Evolutionary conservation across 371 early-diverging fungal genomes (phyloP), one percentile per base, ranked within the genome.

Genomic region (Parasitella parasitica): DNA sequence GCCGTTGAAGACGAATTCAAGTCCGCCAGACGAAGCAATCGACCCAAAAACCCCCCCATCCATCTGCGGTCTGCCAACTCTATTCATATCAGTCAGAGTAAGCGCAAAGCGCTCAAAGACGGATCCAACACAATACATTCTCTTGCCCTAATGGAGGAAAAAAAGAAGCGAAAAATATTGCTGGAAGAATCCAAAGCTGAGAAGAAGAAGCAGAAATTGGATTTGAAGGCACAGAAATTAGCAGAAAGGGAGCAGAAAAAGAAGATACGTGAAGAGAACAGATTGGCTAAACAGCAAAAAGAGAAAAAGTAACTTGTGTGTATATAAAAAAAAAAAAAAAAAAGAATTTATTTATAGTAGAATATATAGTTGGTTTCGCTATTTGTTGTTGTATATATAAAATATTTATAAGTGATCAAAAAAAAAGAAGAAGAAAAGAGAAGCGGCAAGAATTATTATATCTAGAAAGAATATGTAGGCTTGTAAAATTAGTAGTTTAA

Each of bases 181-280:
- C 68, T 76, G 46, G 83, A 83, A 57, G 82, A 78, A 46, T 63
- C 79, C 46, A 71, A 76, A 37, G 80, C 75, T 0, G 75, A 83
- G 50, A 80, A 78, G 34, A 77, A 77, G 63, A 72, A 70, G 24
- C 75, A 73, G 46, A 83, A 80, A 59, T 63, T 79, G 46, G 85
- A 85, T 36, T 69, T 77, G 15, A 79, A 72, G 51, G 81, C 75
- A 8, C 75, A 76, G 49, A 81, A 79, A 48, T 13, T 75, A 36
- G 74, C 77, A 26, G 85, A 85, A 59, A 82, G 78, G 43, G 75
- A 83, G 48, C 73, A 78, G 48, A 83, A 81, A 59, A 79, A 79
- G 46, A 75, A 73, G 57, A 28, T 74, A 38, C 74, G 77, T 24
- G 85, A 85, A 39, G 82, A 85, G 49, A 49, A 63, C 16, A 63